Conservation (phyloP, 1,284 basidiomycete species). For the Cutaneotrichosporon cyanovorans region DNA sequence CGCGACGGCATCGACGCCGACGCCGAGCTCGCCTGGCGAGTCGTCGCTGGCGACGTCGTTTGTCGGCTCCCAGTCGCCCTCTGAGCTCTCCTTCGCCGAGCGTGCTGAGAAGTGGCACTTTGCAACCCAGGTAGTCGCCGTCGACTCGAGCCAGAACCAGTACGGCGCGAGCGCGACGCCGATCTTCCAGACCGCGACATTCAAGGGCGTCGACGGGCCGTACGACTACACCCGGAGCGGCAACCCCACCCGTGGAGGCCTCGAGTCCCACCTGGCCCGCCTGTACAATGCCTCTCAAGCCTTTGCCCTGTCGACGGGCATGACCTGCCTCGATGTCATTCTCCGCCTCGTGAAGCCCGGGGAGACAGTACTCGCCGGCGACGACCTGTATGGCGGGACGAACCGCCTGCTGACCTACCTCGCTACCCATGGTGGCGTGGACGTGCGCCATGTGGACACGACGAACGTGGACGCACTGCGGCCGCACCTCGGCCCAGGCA, state of each 20-base stretch:
- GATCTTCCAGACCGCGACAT: conserved; percentile 96
- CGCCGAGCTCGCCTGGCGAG: conserved; percentile 31
- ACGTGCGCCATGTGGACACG: conserved; percentile 90
- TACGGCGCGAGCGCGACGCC: conserved; percentile 89
- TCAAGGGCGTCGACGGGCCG: conserved; percentile 80
- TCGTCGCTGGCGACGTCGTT: conserved; percentile 32
- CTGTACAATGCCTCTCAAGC: conserved; percentile 83
- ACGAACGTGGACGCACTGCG: conserved; percentile 55
- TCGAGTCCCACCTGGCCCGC: conserved; percentile 92
- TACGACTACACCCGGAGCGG: conserved; percentile 95
- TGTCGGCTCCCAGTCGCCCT: conserved; percentile 20
- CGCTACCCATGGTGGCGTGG: conserved; percentile 75
- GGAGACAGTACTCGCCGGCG: conserved; percentile 89
- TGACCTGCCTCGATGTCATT: conserved; percentile 96
- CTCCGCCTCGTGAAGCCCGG: conserved; percentile 88
- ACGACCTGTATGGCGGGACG: conserved; percentile 96
- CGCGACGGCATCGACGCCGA: conserved; percentile 6
- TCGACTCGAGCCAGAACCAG: conserved; percentile 83
- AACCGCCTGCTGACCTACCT: conserved; percentile 93
- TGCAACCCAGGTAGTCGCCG: conserved; percentile 61
- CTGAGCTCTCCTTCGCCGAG: conserved; percentile 23
- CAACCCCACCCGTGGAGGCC: conserved; percentile 91
- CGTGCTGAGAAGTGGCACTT: conserved; percentile 38
- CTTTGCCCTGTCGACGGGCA: conserved; percentile 88
- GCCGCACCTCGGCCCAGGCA: conserved; percentile 59